These are phyloP conservation scores for Komagataella phaffii DNA, from an alignment of 805 yeast genomes.

Conservation along the genomic window DNA sequence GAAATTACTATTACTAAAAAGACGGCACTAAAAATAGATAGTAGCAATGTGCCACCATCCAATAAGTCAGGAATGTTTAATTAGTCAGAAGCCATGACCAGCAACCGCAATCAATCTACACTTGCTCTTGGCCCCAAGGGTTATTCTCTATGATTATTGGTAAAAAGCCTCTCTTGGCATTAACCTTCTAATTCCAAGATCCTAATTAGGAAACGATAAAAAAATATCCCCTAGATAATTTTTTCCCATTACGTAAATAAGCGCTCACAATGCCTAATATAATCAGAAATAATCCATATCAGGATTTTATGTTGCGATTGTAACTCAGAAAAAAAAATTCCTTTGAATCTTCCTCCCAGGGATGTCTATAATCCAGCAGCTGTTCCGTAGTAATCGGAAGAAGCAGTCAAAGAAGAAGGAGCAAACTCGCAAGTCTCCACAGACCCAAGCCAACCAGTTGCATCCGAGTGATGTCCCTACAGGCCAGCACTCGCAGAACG, in stretches of 20 bases:
- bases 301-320: not conserved
- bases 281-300: not conserved
- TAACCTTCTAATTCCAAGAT: not conserved
- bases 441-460: not conserved
- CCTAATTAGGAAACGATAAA: not conserved
- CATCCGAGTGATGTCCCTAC: not conserved
- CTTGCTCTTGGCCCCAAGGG: not conserved
- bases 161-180: not conserved
- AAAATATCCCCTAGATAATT: not conserved
- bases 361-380: not conserved
- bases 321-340: not conserved
- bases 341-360: not conserved
- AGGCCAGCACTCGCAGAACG: not conserved
- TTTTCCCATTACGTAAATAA: not conserved
- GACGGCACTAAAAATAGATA: not conserved
- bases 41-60: not conserved
- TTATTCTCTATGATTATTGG: not conserved
- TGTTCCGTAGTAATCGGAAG: not conserved
- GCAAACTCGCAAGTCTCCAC: not conserved
- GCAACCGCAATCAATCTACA: not conserved
- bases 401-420: not conserved
- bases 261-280: not conserved
- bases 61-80: not conserved
- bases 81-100: too few relatives aligned
- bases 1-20: too few relatives aligned